These are phyloP conservation scores for Colletotrichum melonis DNA, from an alignment of 2,329 filamentous ascomycete species.

Conservation along the genomic window DNA sequence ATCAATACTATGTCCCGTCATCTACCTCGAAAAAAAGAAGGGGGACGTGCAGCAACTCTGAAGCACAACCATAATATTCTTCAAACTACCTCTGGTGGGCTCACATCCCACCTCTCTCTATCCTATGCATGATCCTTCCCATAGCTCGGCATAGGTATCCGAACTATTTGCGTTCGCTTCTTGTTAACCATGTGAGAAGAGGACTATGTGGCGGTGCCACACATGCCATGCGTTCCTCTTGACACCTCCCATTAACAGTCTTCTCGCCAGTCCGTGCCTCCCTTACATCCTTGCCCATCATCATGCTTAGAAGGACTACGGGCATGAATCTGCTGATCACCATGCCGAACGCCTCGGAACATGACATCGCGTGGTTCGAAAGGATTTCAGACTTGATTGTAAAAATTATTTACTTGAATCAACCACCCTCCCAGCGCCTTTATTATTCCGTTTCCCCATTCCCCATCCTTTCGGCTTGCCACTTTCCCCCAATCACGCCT, in stretches of 20 bases:
- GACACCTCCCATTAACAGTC: background rate
- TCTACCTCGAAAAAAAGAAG: background rate
- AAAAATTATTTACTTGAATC: constrained; percentile 23
- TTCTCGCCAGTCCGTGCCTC: background rate
- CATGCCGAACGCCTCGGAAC: background rate
- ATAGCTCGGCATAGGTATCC: background rate
- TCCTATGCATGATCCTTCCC: background rate
- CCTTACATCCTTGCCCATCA: background rate
- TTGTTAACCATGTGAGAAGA: background rate
- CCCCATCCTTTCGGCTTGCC: too few species aligned
- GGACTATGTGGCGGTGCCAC: background rate
- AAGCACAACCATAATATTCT: background rate
- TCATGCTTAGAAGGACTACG: background rate
- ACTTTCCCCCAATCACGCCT: background rate
- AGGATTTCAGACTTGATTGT: constrained; percentile 6
- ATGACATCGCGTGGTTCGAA: background rate
- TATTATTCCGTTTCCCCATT: constrained; percentile 5
- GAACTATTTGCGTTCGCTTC: background rate
- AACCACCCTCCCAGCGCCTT: background rate
- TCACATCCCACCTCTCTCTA: background rate
- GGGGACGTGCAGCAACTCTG: background rate
- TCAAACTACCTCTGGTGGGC: background rate
- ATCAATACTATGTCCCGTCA: background rate
- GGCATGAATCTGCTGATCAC: background rate
- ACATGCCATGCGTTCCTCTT: background rate